These are phyloP conservation scores for Camillea tinctor DNA, from an alignment of 2,329 filamentous ascomycete genomes.

Conservation along the genomic window DNA sequence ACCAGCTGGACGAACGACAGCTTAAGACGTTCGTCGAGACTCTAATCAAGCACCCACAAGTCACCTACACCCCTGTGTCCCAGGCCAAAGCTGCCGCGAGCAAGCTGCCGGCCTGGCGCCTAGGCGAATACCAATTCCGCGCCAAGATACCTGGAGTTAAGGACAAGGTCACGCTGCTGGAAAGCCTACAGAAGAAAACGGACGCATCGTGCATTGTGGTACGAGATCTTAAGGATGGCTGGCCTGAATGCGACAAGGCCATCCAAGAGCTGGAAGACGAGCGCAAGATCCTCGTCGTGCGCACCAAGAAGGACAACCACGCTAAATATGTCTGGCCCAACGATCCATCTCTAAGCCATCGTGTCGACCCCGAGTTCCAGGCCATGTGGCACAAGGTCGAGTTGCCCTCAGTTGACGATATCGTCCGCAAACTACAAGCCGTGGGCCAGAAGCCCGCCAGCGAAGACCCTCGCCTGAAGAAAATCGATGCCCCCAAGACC, in stretches of 20 bases:
- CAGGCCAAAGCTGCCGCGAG: constrained; percentile 50
- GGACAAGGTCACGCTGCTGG: constrained; percentile 72
- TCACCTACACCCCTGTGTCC: constrained; percentile 55
- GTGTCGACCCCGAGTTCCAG: constrained; percentile 80
- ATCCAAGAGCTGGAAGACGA: constrained; percentile 76
- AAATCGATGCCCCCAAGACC: constrained; percentile 53
- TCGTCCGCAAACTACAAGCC: constrained; percentile 69
- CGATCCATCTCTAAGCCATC: constrained; percentile 72
- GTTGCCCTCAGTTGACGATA: constrained; percentile 72
- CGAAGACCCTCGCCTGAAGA: constrained; percentile 67
- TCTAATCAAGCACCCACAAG: constrained; percentile 62
- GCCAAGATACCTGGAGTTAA: constrained; percentile 80
- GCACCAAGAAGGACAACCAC: constrained; percentile 89
- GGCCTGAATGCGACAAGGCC: constrained; percentile 78
- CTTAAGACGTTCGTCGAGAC: constrained; percentile 66
- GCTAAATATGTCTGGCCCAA: constrained; percentile 87
- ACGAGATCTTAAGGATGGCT: constrained; percentile 93
- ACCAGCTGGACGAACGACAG: constrained; percentile 54
- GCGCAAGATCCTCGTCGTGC: constrained; percentile 78
- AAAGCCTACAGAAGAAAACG: constrained; percentile 75
- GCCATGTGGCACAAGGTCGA: constrained; percentile 78
- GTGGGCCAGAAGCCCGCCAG: constrained; percentile 83
- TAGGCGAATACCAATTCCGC: constrained; percentile 77
- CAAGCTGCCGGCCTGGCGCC: constrained; percentile 62
- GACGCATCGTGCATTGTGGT: constrained; percentile 80